Evolutionary conservation across 208 protist species (phyloP).

Genomic region (Acanthamoeba royreba): DNA sequence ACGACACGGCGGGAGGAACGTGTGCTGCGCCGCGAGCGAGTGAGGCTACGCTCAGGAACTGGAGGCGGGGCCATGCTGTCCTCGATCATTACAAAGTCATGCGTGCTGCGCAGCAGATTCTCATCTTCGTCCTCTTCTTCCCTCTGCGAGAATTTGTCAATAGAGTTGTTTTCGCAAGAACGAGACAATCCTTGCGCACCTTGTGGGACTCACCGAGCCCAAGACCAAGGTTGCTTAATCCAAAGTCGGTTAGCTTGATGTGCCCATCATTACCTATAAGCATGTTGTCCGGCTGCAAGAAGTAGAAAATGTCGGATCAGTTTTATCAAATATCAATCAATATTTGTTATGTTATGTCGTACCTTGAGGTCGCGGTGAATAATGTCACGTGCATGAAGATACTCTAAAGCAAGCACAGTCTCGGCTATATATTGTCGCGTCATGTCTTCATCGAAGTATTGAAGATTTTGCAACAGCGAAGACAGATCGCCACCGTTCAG

Average conservation of each 20-base stretch:
- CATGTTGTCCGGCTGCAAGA: slow-evolving; percentile 78
- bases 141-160: too few relatives aligned
- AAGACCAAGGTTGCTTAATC: slow-evolving; percentile 55
- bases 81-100: not conserved
- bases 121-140: not conserved
- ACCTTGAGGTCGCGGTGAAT: slow-evolving; percentile 73
- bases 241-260: slow-evolving; percentile 84
- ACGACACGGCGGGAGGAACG: not conserved
- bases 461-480: slow-evolving; percentile 68
- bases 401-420: slow-evolving; percentile 76
- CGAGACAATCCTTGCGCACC: too few relatives aligned
- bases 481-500: slow-evolving; percentile 79
- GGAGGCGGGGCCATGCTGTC: not conserved
- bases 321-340: not conserved
- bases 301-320: not conserved
- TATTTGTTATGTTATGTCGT: not conserved
- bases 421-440: slow-evolving; percentile 76
- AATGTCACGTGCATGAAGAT: slow-evolving; percentile 72
- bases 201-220: not conserved
- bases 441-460: slow-evolving; percentile 78
- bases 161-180: too few relatives aligned
- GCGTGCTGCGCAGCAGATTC: not conserved
- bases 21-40: not conserved
- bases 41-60: not conserved
- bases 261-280: slow-evolving; percentile 78